Evolutionary conservation across 192 early-diverging fungal species (phyloP).

Genomic region (Entophlyctis luteolus): DNA sequence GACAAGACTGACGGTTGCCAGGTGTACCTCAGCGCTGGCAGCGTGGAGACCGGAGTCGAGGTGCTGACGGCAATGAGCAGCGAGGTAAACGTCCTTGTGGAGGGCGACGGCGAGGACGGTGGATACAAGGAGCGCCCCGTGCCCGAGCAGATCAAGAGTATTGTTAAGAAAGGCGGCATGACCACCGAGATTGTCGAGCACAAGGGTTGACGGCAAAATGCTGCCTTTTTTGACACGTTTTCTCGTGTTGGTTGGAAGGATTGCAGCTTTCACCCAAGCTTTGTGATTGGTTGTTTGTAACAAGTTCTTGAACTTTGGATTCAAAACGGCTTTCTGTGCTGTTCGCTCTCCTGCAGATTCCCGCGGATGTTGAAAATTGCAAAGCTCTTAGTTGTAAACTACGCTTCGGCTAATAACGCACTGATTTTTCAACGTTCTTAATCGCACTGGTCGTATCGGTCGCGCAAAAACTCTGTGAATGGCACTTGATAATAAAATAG

Average conservation of each 20-base stretch:
- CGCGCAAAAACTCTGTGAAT: no score
- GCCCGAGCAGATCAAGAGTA: conserved; percentile 89
- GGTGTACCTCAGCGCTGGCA: conserved; percentile 79
- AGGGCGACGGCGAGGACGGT: conserved; percentile 59
- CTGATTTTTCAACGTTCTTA: no score
- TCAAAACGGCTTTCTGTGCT: no score
- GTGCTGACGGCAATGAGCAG: conserved; percentile 92
- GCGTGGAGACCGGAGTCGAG: conserved; percentile 59
- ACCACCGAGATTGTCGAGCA: conserved; percentile 85
- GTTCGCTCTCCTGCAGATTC: no score
- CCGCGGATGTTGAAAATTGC: no score
- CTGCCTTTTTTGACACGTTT: conserved; percentile 60
- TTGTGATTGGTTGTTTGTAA: no score
- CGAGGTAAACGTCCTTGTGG: conserved; percentile 85
- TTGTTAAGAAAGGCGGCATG: conserved; percentile 63
- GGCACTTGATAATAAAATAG: no score
- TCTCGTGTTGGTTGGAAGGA: conserved; percentile 44
- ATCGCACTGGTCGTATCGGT: no score
- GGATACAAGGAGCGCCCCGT: conserved; percentile 82
- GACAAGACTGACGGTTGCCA: conserved; percentile 93
- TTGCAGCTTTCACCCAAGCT: no score
- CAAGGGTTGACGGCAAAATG: conserved; percentile 68
- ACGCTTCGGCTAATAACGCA: no score
- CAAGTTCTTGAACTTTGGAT: no score
- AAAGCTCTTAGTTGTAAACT: no score